These are phyloP conservation scores for Buxus sempervirens DNA, from an alignment of 164 flowering plant genomes.

Conservation along the genomic window DNA sequence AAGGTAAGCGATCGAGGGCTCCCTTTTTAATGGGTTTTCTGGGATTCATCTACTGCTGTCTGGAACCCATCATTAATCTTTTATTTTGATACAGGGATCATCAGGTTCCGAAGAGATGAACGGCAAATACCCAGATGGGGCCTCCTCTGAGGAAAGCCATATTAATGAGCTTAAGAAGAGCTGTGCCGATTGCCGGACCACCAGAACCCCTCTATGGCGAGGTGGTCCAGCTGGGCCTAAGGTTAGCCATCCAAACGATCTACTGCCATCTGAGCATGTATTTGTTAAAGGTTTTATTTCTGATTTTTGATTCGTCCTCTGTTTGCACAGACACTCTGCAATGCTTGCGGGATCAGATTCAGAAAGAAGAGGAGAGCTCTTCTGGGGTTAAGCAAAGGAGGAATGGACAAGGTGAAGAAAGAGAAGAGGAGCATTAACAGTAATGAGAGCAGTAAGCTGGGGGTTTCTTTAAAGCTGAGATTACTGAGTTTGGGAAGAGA, in stretches of 20 bases:
- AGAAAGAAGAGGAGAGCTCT: constrained; percentile 60
- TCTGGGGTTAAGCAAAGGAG: constrained; percentile 31
- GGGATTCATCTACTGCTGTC: not conserved
- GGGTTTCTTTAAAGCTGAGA: constrained; percentile 28
- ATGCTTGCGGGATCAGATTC: constrained; percentile 84
- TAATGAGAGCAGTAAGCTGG: constrained; percentile 10
- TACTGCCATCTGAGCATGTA: no score
- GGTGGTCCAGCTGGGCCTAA: constrained; percentile 82
- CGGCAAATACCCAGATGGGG: not conserved
- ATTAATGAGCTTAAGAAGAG: constrained; percentile 22
- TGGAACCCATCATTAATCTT: not conserved
- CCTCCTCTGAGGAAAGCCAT: not conserved
- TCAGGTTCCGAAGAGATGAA: constrained; percentile 18
- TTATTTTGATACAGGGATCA: constrained; percentile 21
- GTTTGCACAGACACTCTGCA: constrained; percentile 63
- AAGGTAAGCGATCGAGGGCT: constrained; percentile 24
- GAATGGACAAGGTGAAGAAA: constrained; percentile 21
- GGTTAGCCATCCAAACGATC: constrained; percentile 27
- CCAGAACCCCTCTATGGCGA: constrained; percentile 74
- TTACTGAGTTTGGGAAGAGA: constrained; percentile 33
- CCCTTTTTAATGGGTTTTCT: not conserved
- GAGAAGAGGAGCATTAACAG: constrained; percentile 13
- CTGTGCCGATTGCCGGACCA: constrained; percentile 52
- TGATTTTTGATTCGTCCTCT: constrained; percentile 8
- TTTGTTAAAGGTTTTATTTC: not conserved